Conservation (phyloP, 208 protist genomes). For the Trypanosoma cruzi region DNA sequence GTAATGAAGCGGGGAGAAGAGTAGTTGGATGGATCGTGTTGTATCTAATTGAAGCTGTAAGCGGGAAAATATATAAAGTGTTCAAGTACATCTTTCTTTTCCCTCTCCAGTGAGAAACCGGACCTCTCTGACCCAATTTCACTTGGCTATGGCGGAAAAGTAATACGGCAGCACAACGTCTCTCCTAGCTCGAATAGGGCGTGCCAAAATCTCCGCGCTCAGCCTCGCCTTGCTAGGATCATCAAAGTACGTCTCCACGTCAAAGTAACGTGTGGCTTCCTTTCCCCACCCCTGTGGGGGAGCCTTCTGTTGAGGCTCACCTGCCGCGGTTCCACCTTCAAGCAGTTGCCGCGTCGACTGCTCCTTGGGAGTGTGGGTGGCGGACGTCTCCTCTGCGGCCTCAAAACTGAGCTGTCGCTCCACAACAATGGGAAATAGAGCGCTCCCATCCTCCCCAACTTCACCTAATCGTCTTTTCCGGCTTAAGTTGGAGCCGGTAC, state of each 20-base stretch:
- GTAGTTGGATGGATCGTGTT: not conserved
- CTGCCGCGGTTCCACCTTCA: not conserved
- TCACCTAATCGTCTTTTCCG: constrained; percentile 3
- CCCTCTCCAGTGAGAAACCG: not conserved
- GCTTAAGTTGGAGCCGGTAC: not conserved
- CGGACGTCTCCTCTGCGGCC: not conserved
- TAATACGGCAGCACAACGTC: constrained; percentile 14
- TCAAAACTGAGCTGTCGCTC: constrained; percentile 27
- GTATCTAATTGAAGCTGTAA: not conserved
- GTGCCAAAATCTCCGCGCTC: constrained; percentile 21
- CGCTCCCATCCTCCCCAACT: not conserved
- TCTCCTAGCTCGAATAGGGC: constrained; percentile 32
- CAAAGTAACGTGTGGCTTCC: constrained; percentile 69
- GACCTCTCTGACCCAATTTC: not conserved
- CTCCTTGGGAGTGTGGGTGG: constrained; percentile 5
- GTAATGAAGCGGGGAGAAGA: not conserved
- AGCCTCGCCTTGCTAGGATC: constrained; percentile 66
- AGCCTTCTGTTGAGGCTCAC: not conserved
- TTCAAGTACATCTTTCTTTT: not conserved
- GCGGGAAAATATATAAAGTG: not conserved
- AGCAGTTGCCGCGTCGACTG: constrained; percentile 10
- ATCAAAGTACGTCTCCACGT: constrained; percentile 81
- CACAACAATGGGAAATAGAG: constrained; percentile 11
- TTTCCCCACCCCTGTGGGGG: constrained; percentile 78
- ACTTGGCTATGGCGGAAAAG: constrained; percentile 11